phyloP scores from a whole-genome alignment of 208 protist genomes.

The Wallacemonas sp. region DNA sequence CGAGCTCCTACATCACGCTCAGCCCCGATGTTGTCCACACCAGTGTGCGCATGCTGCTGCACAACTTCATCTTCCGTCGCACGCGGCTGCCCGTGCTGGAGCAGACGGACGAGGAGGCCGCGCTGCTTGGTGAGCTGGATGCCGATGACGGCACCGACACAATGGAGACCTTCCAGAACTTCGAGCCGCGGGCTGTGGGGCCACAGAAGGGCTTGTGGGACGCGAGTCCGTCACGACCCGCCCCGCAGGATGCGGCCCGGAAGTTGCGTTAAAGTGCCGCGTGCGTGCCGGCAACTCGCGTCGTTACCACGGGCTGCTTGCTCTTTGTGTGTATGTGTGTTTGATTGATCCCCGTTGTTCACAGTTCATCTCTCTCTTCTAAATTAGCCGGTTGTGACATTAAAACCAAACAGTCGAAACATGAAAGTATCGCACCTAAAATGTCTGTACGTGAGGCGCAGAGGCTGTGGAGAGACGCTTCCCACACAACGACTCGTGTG shows the following conservation, averaged over 20 bases:
- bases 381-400: too few relatives aligned
- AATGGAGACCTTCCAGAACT: constrained; percentile 73
- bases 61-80: constrained; percentile 86
- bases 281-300: too few relatives aligned
- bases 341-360: too few relatives aligned
- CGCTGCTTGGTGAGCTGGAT: constrained; percentile 27
- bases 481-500: too few relatives aligned
- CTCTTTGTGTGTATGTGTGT: background rate
- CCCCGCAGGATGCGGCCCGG: constrained; percentile 24
- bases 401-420: background rate
- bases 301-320: background rate
- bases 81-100: constrained; percentile 52
- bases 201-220: constrained; percentile 48
- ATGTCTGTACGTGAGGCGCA: too few relatives aligned
- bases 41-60: constrained; percentile 85
- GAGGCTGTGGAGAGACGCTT: too few relatives aligned
- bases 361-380: background rate
- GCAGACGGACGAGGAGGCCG: constrained; percentile 44
- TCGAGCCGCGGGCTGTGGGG: constrained; percentile 55
- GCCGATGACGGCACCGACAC: constrained; percentile 35
- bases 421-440: too few relatives aligned
- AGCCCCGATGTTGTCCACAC: constrained; percentile 86
- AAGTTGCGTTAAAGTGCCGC: constrained; percentile 33
- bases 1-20: constrained; percentile 78
- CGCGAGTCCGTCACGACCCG: constrained; percentile 30